Evolutionary conservation across 805 yeast species (phyloP), one percentile per base, ranked within the genome.

Genomic region (Yarrowia hollandica): DNA sequence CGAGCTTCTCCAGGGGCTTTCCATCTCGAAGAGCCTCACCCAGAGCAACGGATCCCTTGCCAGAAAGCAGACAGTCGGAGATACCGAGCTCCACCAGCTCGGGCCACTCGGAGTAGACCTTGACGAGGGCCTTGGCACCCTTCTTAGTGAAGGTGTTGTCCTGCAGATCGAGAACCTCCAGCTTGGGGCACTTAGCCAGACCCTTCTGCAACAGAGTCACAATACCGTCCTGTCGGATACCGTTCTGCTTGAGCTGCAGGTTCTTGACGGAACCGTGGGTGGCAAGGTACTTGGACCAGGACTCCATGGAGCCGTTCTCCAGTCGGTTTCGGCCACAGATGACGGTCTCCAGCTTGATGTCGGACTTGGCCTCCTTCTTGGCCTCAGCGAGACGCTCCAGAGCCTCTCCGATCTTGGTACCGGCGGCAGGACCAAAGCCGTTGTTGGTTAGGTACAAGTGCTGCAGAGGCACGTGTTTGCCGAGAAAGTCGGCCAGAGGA

Each of bases 341-440:
- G 65, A 94, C 92, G 1, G 97, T 89, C 67, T 86, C 84, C 69
- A 90, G 79, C 28, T 77, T 73, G 58, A 81, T 74, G 19, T 79
- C 76, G 38, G 74, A 73, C 26, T 69, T 66, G n/a, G 72, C 70
- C 50, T 71, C 71, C 63, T 76, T 71, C 73, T 90, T 90, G 60
- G 84, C 85, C 55, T 71, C 72, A 18, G 94, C 83, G 64, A 92
- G 79, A 65, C 80, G 79, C 74, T 77, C 88, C 46, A 94, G 80
- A 4, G 96, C 88, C 66, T 83, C 83, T 62, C 97, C 99, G 62
- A 94, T 88, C 71, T 96, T 82, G 60, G 92, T 86, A 67, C 99
- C 99, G 0, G 98, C 96, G 71, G 87, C 87, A 22, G 99, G 99
- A 31, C 99, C 99, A 83, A 94, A 86, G 60, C 99, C 99, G 72